Conservation (phyloP, 495 filamentous ascomycete genomes). For the Tetracladium marchalianum region DNA sequence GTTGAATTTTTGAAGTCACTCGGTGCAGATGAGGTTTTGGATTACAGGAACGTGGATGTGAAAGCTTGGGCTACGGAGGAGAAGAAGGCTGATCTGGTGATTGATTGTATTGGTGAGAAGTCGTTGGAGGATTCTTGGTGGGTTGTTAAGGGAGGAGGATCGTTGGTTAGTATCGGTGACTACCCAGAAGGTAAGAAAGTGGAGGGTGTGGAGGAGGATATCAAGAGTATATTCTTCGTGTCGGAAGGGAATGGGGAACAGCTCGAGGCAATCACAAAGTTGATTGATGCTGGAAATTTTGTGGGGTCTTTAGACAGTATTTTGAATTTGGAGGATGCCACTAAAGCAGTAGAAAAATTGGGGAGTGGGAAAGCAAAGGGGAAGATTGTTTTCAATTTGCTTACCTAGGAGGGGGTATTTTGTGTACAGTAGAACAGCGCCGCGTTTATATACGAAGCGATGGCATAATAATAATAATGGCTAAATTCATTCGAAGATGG, state of each 20-base stretch:
- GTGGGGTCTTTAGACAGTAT: conserved; percentile 36
- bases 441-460: too few species aligned
- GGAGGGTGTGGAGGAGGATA: conserved; percentile 13
- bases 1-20: conserved; percentile 27
- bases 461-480: too few species aligned
- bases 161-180: conserved; percentile 39
- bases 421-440: too few species aligned
- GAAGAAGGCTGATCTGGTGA: conserved; percentile 36
- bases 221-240: conserved; percentile 35
- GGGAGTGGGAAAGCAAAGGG: conserved; percentile 31
- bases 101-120: conserved; percentile 40
- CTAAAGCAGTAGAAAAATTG: conserved; percentile 34
- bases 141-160: conserved; percentile 30
- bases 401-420: too few species aligned
- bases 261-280: conserved; percentile 30
- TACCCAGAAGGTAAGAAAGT: conserved; percentile 36
- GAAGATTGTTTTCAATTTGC: conserved; percentile 28
- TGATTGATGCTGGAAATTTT: conserved; percentile 33
- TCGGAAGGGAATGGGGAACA: conserved; percentile 31
- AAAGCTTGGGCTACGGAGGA: conserved; percentile 25
- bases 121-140: conserved; percentile 37
- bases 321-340: conserved; percentile 33
- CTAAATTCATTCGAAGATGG: too few species aligned
- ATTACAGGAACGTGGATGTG: conserved; percentile 31
- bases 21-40: conserved; percentile 35